Conservation (phyloP, 768 basidiomycete species). For the Tulasnella sp. region DNA sequence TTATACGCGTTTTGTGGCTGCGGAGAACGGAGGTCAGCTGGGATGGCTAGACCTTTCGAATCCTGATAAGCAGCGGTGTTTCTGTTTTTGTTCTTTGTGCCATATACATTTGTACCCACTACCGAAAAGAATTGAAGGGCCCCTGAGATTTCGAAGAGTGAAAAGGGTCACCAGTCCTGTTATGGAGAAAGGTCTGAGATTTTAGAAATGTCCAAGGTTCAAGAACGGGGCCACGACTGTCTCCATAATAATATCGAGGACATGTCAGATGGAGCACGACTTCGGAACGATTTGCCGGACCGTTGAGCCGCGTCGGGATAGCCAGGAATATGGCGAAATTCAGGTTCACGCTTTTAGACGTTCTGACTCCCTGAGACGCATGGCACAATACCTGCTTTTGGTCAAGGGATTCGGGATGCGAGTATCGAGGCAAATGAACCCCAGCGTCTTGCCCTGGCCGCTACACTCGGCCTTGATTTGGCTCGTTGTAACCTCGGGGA, state of each 20-base stretch:
- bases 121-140: neutral
- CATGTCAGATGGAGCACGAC: neutral
- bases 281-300: neutral
- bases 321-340: neutral
- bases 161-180: neutral
- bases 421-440: neutral
- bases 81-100: conserved; percentile 3
- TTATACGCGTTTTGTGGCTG: conserved; percentile 8
- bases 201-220: neutral
- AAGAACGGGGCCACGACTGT: neutral
- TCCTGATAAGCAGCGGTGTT: neutral
- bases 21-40: conserved; percentile 15
- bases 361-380: neutral
- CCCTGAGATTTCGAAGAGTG: neutral
- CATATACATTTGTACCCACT: neutral
- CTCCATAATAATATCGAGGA: neutral
- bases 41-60: conserved; percentile 11
- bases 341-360: neutral
- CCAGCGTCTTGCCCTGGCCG: conserved; percentile 3
- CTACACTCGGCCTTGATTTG: neutral
- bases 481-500: neutral
- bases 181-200: conserved; percentile 6
- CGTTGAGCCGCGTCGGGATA: neutral
- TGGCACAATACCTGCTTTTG: neutral
- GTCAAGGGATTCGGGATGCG: neutral